These are phyloP conservation scores for Beta vulgaris DNA, from an alignment of 148 eudicot genomes.

Conservation along the genomic window DNA sequence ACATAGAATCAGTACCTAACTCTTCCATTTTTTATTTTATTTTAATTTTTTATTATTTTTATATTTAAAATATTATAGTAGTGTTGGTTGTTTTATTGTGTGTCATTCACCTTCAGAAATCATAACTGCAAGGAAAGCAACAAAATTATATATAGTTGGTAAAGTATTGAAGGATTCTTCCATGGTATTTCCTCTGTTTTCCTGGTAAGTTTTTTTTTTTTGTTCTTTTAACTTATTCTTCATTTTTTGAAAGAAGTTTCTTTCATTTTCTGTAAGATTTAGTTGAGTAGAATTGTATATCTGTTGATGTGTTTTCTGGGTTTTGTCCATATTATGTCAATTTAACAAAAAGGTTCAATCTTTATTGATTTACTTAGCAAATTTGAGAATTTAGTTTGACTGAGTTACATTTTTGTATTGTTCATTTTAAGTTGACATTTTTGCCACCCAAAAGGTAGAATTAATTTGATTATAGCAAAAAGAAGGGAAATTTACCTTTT, in stretches of 20 bases:
- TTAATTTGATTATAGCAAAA: neutral
- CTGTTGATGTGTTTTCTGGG: constrained; percentile 6
- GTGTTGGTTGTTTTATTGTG: neutral
- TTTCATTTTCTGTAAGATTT: neutral
- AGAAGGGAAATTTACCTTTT: neutral
- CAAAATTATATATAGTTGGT: neutral
- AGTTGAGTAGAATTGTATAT: constrained; percentile 1
- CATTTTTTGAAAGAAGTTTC: neutral
- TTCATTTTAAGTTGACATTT: neutral
- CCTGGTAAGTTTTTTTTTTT: neutral
- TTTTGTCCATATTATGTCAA: neutral
- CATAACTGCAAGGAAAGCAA: constrained; percentile 22
- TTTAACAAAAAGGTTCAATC: neutral
- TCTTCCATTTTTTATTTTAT: neutral
- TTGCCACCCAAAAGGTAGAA: neutral
- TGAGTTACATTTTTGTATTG: neutral
- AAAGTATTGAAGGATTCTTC: constrained; percentile 7
- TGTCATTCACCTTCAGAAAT: neutral
- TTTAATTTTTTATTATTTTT: neutral
- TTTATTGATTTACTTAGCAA: neutral
- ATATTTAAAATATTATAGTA: too few species aligned
- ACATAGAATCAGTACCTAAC: constrained; percentile 20
- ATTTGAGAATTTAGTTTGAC: neutral
- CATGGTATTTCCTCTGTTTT: constrained; percentile 15
- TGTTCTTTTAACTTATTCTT: neutral